Evolutionary conservation across 2,329 filamentous ascomycete species (phyloP), one percentile per base, ranked within the genome.

Genomic region (Tolypocladium tundrense): DNA sequence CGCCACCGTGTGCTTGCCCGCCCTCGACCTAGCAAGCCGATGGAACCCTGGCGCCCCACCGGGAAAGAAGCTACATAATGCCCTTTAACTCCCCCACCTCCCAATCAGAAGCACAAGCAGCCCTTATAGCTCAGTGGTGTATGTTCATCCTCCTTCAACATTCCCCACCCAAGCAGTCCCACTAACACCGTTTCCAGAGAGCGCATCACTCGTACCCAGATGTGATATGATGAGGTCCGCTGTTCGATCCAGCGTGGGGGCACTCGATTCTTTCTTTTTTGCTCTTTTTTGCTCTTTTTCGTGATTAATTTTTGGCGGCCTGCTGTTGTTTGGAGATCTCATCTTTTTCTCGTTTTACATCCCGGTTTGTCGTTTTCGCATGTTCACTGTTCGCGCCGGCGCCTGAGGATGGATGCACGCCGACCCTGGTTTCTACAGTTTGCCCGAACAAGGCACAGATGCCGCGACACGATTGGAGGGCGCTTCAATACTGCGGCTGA

Each of bases 401-500:
- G 40, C 40, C 40, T 1, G 3, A 19, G 16, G 4, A 40, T 14
- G 5, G 13, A 16, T 40, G 39, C 40, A 41, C 40, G 40, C 40
- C 40, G 40, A 19, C 13, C 35, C 35, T 4, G 14, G 35, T 37
- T 37, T 37, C 35, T 37, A 37, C 11, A 13, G 35, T 14, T 37
- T 37, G 35, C 35, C 3, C 0, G 13, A 19, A 19, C 40, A 41
- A 41, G 35, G 11, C 35, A 37, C 35, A 14, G 35, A 9, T 7
- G 14, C 8, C 27, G 27, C 35, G 27, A 50, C 27, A 31, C 45
- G 45, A 50, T 33, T 35, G 31, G 48, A 8, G 16, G 48, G 11
- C 48, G 4, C 0, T 33, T 37, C 48, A 56, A 58, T 53, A 60
- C 33, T 58, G 58, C 57, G 58, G 58, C 58, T 60, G 57, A 60